phyloP scores from a whole-genome alignment of 2,329 filamentous ascomycete species.

The Nemania sp. region DNA sequence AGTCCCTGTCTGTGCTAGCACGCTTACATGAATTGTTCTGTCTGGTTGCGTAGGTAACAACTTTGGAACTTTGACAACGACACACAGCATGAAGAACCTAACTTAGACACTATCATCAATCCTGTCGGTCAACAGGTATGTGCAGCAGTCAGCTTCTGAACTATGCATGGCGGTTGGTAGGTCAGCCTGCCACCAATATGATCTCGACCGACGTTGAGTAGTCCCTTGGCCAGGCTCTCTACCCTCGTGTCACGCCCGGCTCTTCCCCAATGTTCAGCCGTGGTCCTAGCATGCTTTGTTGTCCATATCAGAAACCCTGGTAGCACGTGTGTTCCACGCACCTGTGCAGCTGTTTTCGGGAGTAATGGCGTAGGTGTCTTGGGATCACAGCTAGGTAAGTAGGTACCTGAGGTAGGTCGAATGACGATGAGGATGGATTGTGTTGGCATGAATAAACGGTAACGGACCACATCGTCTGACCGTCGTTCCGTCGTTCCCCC shows the following conservation, averaged over 20 bases:
- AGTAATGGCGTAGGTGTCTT: not conserved
- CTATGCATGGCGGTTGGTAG: not conserved
- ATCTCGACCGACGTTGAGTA: not conserved
- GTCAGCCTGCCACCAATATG: not conserved
- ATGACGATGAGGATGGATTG: not conserved
- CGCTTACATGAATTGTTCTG: not conserved
- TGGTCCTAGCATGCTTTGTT: not conserved
- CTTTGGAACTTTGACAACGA: too few relatives aligned
- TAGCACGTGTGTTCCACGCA: slow-evolving; percentile 16
- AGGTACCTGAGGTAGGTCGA: not conserved
- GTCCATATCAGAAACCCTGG: not conserved
- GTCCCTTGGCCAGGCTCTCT: slow-evolving; percentile 3
- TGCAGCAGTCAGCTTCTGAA: not conserved
- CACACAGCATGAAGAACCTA: too few relatives aligned
- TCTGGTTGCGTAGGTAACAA: not conserved
- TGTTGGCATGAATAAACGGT: slow-evolving; percentile 6
- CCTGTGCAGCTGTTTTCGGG: not conserved
- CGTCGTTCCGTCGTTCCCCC: too few relatives aligned
- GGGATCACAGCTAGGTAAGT: slow-evolving; percentile 18
- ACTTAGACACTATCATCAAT: too few relatives aligned
- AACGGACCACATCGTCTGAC: too few relatives aligned
- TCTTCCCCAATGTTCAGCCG: slow-evolving; percentile 26
- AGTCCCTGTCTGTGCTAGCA: not conserved
- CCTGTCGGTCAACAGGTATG: not conserved
- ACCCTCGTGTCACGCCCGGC: slow-evolving; percentile 12